Evolutionary conservation across 2,329 filamentous ascomycete genomes (phyloP).

Genomic region (Metarhizium sp.): DNA sequence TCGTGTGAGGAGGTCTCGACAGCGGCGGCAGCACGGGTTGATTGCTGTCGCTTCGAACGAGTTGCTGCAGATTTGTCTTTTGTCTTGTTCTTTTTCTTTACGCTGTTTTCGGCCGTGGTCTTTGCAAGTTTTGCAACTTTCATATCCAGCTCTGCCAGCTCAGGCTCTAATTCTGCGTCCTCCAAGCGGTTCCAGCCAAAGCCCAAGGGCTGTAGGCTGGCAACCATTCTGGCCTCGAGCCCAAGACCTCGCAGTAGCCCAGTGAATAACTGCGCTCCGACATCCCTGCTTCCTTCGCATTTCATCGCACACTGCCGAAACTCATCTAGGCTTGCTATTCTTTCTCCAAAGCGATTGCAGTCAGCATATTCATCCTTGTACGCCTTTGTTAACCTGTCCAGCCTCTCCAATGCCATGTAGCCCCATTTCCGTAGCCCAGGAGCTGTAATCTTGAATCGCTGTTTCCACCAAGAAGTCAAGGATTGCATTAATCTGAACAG

Average conservation of each 20-base stretch:
- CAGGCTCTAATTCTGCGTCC: constrained; percentile 46
- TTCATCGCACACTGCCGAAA: constrained; percentile 60
- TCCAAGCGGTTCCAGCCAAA: constrained; percentile 88
- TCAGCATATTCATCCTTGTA: constrained; percentile 57
- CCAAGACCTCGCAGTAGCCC: constrained; percentile 72
- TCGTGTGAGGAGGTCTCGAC: background rate
- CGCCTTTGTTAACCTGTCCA: constrained; percentile 65
- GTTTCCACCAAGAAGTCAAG: constrained; percentile 81
- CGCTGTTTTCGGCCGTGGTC: constrained; percentile 7
- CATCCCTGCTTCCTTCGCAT: constrained; percentile 75
- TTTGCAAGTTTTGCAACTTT: constrained; percentile 7
- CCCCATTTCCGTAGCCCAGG: constrained; percentile 83
- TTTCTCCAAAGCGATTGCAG: constrained; percentile 63
- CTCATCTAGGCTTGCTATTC: constrained; percentile 53
- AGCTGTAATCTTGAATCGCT: constrained; percentile 65
- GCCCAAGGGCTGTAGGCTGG: constrained; percentile 75
- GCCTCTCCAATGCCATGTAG: constrained; percentile 67
- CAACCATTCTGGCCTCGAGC: constrained; percentile 74
- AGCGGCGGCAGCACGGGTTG: background rate
- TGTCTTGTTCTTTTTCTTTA: constrained; percentile 5
- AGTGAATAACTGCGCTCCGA: constrained; percentile 84
- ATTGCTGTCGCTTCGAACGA: background rate
- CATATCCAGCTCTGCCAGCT: background rate
- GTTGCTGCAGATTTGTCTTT: constrained; percentile 1
- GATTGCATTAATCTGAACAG: constrained; percentile 66